A percentile compares a stretch with the other conserved stretches of the same genome.
Conservation (phyloP, 208 protist genomes). For the Wallacemonas sp. region DNA sequence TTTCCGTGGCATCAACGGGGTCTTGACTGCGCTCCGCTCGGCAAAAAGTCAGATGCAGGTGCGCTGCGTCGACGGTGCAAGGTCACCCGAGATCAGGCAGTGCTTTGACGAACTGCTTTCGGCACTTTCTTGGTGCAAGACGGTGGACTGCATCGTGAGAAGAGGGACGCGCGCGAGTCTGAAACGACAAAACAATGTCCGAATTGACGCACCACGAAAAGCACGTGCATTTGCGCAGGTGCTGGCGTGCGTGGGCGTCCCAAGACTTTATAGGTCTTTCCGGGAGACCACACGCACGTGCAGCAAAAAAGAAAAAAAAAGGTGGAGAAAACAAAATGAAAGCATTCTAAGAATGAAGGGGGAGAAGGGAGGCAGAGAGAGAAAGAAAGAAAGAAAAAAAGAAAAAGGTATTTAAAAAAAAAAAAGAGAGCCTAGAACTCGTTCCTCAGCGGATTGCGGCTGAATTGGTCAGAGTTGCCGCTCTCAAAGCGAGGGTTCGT, state of each 20-base stretch:
- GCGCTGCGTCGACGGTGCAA: too few relatives aligned
- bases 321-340: too few relatives aligned
- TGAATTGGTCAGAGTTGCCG: background rate
- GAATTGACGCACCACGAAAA: background rate
- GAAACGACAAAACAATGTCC: background rate
- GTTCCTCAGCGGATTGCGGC: background rate
- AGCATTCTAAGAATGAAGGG: too few relatives aligned
- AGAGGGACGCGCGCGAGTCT: background rate
- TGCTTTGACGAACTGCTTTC: too few relatives aligned
- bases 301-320: background rate
- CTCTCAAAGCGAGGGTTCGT: background rate
- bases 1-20: too few relatives aligned
- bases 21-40: too few relatives aligned
- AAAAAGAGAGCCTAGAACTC: background rate
- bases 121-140: background rate
- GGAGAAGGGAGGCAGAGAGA: background rate
- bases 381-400: background rate
- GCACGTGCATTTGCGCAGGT: background rate
- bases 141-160: background rate
- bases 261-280: background rate
- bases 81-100: too few relatives aligned
- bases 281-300: background rate
- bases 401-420: background rate
- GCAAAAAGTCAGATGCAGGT: too few relatives aligned
- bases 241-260: background rate